Percentiles rank a stretch among this genome's conserved stretches.
Evolutionary conservation across 129 eudicot species (phyloP).

Genomic region (Lactuca saligna): DNA sequence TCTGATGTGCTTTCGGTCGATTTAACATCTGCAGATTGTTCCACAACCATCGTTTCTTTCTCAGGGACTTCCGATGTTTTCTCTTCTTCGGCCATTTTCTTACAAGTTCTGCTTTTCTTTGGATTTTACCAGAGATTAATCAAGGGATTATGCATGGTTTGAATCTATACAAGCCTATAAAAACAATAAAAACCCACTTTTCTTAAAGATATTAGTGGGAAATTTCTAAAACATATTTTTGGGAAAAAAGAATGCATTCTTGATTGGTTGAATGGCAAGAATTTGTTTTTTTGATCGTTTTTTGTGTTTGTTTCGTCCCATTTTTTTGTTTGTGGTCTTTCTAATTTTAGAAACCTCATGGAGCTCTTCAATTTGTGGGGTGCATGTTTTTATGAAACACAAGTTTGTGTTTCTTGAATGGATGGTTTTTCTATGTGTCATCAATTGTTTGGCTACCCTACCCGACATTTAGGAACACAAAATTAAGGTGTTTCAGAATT

Average conservation of each 20-base stretch:
- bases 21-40: slow-evolving; percentile 23
- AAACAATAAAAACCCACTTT: slow-evolving; percentile 10
- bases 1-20: slow-evolving; percentile 8
- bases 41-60: slow-evolving; percentile 12
- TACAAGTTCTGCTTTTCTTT: not conserved
- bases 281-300: slow-evolving; percentile 21
- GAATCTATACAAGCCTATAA: slow-evolving; percentile 14
- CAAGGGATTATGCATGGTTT: slow-evolving; percentile 16
- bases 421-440: slow-evolving; percentile 5
- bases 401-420: slow-evolving; percentile 19
- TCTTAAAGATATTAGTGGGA: slow-evolving; percentile 16
- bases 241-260: slow-evolving; percentile 17
- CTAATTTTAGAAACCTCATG: slow-evolving; percentile 23
- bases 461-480: not conserved
- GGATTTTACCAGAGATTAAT: not conserved
- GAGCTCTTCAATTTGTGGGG: slow-evolving; percentile 16
- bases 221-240: slow-evolving; percentile 3
- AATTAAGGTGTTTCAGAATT: not conserved
- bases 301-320: slow-evolving; percentile 15
- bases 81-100: slow-evolving; percentile 23
- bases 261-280: slow-evolving; percentile 22
- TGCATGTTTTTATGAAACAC: slow-evolving; percentile 28
- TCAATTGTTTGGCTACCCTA: not conserved
- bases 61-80: slow-evolving; percentile 16
- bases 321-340: slow-evolving; percentile 32